phyloP scores from a whole-genome alignment of 2,329 filamentous ascomycete genomes.

The Botrytis pseudocinerea region DNA sequence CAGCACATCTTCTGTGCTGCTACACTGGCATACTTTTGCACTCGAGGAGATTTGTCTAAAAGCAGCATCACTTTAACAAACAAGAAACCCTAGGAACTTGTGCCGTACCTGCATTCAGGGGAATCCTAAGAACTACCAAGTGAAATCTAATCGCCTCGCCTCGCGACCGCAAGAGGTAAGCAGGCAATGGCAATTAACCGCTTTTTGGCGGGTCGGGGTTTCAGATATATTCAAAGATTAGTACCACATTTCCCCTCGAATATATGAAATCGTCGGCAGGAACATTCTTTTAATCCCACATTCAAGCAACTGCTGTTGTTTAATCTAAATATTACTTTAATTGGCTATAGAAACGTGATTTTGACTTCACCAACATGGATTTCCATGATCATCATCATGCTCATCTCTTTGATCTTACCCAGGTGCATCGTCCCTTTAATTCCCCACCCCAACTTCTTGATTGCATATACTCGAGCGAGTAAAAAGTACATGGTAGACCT shows the following conservation, averaged over 20 bases:
- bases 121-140: not conserved
- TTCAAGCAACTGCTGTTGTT: not conserved
- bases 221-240: constrained; percentile 4
- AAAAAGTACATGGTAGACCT: not conserved
- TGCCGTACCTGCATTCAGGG: not conserved
- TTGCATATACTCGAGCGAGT: not conserved
- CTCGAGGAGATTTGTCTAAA: not conserved
- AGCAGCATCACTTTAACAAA: not conserved
- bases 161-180: not conserved
- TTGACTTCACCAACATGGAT: constrained; percentile 1
- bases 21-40: not conserved
- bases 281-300: not conserved
- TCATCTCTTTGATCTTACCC: not conserved
- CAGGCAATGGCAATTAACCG: not conserved
- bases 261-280: not conserved
- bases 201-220: not conserved
- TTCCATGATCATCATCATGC: not conserved
- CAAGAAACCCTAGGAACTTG: not conserved
- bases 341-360: not conserved
- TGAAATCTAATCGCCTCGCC: not conserved
- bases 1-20: not conserved
- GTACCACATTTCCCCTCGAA: constrained; percentile 3
- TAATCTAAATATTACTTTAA: not conserved
- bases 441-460: not conserved
- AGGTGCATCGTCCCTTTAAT: constrained; percentile 4